A percentile compares a stretch with the other conserved stretches of the same genome.
These are phyloP conservation scores for Candida vartiovaarae DNA, from an alignment of 805 yeast species.

Conservation along the genomic window DNA sequence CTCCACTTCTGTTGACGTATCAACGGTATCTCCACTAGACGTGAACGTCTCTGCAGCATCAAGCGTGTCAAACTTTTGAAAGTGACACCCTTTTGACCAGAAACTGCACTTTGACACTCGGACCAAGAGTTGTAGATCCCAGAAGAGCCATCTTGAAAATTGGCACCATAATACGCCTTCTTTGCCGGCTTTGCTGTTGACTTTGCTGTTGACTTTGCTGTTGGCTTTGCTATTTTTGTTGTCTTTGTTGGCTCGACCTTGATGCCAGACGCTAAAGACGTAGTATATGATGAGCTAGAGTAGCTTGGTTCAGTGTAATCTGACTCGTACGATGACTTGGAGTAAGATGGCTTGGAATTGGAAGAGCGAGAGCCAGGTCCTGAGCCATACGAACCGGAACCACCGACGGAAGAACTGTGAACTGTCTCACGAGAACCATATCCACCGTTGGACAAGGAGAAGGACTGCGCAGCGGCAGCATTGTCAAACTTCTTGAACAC, in stretches of 20 bases:
- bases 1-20: neutral
- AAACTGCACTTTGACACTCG: constrained; percentile 25
- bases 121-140: constrained; percentile 26
- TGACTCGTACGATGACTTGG: neutral
- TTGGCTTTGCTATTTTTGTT: no score
- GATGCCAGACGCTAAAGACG: no score
- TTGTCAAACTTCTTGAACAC: constrained; percentile 37
- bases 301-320: neutral
- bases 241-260: no score
- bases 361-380: neutral
- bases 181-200: no score
- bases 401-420: neutral
- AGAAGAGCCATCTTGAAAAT: constrained; percentile 22
- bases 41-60: constrained; percentile 12
- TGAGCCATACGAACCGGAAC: neutral
- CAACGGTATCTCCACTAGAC: neutral
- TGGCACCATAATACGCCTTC: constrained; percentile 27
- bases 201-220: no score
- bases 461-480: constrained; percentile 2
- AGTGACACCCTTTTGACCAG: constrained; percentile 30
- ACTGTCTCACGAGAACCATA: neutral
- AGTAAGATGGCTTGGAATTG: neutral
- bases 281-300: no score
- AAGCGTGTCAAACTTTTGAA: constrained; percentile 34
- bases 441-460: neutral